These are phyloP conservation scores for Penicillium brevicompactum DNA, from an alignment of 2,329 filamentous ascomycete genomes.

Conservation along the genomic window DNA sequence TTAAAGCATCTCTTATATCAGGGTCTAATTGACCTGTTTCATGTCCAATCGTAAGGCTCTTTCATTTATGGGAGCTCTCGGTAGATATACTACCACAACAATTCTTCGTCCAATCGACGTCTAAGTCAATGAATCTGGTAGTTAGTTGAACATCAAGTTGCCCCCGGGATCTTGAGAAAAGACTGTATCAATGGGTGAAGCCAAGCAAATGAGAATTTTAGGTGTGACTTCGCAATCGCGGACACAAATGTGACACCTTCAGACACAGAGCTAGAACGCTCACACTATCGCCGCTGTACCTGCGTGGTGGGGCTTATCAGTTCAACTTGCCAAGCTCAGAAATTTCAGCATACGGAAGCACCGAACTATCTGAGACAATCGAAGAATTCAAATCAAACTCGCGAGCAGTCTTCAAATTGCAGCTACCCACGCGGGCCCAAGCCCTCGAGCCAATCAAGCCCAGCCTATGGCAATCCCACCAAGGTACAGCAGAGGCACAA, in stretches of 20 bases:
- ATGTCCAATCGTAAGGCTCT: no score
- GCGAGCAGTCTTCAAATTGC: background rate
- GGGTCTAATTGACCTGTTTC: no score
- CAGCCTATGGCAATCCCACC: background rate
- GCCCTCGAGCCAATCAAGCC: background rate
- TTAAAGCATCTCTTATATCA: no score
- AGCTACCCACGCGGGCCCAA: background rate
- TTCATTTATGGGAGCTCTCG: no score
- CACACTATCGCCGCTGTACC: background rate
- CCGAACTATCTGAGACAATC: conserved; percentile 4
- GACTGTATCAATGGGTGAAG: no score
- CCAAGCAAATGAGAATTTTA: background rate
- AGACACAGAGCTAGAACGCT: background rate
- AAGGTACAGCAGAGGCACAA: background rate
- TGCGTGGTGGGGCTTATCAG: background rate
- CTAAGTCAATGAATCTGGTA: no score
- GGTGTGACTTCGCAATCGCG: background rate
- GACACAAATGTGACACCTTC: background rate
- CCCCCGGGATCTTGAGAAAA: no score
- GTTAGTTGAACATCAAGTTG: no score
- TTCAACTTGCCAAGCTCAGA: background rate
- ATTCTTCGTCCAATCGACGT: no score
- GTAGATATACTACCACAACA: no score
- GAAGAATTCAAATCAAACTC: background rate
- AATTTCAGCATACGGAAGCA: background rate